These are phyloP conservation scores for Anastatica hierochuntica DNA, from an alignment of 345 rosid genomes.

Conservation along the genomic window DNA sequence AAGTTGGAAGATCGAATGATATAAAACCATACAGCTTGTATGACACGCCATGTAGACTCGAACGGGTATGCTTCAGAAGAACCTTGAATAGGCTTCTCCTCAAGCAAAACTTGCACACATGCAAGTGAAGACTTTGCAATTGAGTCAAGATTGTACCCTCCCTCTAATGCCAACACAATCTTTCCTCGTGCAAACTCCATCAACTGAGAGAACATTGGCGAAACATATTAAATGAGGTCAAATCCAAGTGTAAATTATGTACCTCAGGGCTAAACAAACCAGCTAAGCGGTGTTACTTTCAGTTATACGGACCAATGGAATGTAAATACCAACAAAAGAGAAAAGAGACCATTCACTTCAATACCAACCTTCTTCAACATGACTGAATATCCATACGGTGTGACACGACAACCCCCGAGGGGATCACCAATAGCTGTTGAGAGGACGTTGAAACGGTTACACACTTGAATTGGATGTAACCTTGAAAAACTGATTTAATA, in stretches of 20 bases:
- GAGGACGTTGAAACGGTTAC: slow-evolving; percentile 10
- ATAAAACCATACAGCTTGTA: slow-evolving; percentile 44
- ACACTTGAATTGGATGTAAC: not conserved
- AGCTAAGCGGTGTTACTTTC: no score
- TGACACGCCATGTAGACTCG: slow-evolving; percentile 84
- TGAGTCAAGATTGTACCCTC: slow-evolving; percentile 85
- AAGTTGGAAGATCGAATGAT: slow-evolving; percentile 1
- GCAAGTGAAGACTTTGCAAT: slow-evolving; percentile 82
- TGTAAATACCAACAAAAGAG: slow-evolving; percentile 51
- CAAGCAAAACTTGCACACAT: slow-evolving; percentile 77
- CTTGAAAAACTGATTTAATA: slow-evolving; percentile 9
- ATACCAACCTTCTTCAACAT: slow-evolving; percentile 63
- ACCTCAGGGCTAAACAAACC: no score
- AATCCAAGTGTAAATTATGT: not conserved
- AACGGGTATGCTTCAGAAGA: slow-evolving; percentile 69
- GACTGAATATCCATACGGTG: slow-evolving; percentile 76
- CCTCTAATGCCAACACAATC: slow-evolving; percentile 81
- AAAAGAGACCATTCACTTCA: not conserved
- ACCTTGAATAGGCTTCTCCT: slow-evolving; percentile 35
- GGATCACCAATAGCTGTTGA: slow-evolving; percentile 76
- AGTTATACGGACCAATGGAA: no score
- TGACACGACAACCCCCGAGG: slow-evolving; percentile 72
- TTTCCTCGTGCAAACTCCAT: slow-evolving; percentile 80
- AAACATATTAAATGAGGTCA: not conserved
- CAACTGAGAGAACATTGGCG: slow-evolving; percentile 38